Evolutionary conservation across 345 rosid genomes (phyloP).

Genomic region (Kernera saxatilis): DNA sequence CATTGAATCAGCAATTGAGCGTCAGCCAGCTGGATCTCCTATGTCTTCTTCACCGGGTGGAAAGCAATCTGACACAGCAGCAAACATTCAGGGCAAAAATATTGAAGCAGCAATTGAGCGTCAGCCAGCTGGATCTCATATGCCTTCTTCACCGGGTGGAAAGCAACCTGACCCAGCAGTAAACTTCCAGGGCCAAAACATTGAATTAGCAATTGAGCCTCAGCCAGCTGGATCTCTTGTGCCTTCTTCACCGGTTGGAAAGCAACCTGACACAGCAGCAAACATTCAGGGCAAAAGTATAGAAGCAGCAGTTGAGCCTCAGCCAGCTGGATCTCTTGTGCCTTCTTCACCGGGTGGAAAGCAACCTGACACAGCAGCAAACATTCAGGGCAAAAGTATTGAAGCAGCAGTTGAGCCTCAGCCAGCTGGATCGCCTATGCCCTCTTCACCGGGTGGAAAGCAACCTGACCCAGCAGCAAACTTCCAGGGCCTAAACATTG

Average conservation of each 20-base stretch:
- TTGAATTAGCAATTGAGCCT: background rate
- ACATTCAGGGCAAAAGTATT: background rate
- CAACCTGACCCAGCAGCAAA: background rate
- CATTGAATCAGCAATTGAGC: background rate
- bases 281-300: background rate
- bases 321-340: background rate
- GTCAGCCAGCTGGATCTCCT: background rate
- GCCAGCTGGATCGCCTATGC: background rate
- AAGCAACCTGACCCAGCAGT: constrained; percentile 6
- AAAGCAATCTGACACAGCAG: background rate
- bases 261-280: background rate
- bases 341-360: constrained; percentile 7
- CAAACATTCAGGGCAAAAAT: background rate
- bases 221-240: background rate
- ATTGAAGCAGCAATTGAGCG: background rate
- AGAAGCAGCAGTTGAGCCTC: background rate
- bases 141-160: constrained; percentile 8
- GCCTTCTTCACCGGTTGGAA: background rate
- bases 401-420: constrained; percentile 2
- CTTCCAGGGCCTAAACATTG: background rate
- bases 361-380: constrained; percentile 13
- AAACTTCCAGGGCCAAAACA: background rate
- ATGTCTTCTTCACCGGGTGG: background rate
- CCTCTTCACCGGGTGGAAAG: background rate
- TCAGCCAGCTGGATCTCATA: background rate